Base-by-base conservation (phyloP, 495 filamentous ascomycete species). In the Melanomma pulvis-pyrius region DNA sequence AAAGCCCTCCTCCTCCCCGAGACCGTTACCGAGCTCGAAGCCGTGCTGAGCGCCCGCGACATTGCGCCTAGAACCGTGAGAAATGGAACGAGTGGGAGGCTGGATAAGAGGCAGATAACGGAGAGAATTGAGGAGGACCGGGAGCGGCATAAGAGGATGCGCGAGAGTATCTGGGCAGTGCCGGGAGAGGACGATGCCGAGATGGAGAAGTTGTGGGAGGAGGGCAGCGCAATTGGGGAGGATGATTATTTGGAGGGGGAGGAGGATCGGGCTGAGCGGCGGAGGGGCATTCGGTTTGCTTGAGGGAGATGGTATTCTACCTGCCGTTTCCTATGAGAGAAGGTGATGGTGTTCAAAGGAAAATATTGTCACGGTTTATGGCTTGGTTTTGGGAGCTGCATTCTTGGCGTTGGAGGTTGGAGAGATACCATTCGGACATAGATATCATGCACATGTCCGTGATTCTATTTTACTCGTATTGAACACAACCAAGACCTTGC, bases 51-150 rank as follows among this genome's bases (percentile, higher is more conserved):
- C 71, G 89, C 91, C 47, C 84, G 92, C 19, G 91, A 92, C 41
- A 79, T 67, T 36, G 58, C 47, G 6, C 25, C 62, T 15, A 73
- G 41, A 55, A 61, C 29, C 24, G n/a, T 29, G 30, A 41, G 53
- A 28, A 75, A 63, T 62, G 48, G 78, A 70, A 71, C 76, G 62
- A 13, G 17, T 28, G 25, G 39, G 57, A 24, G 85, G 59, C 79
- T 92, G 13, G 92, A 97, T 72, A 93, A 92, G 75, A 84, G 87
- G 59, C 88, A 93, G 79, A 90, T 96, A 36, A 92, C 97, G 78
- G 93, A 97, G 79, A 78, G 94, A 54, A 97, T 98, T 66, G 96
- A 98, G 67, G 94, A 98, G 74, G 94, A 98, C 77, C 82, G 94
- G 8, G 96, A 98, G 75, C 82, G 94, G 44, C 96, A 98, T 77